Evolutionary conservation across 345 rosid genomes (phyloP).

Genomic region (Firmiana major): DNA sequence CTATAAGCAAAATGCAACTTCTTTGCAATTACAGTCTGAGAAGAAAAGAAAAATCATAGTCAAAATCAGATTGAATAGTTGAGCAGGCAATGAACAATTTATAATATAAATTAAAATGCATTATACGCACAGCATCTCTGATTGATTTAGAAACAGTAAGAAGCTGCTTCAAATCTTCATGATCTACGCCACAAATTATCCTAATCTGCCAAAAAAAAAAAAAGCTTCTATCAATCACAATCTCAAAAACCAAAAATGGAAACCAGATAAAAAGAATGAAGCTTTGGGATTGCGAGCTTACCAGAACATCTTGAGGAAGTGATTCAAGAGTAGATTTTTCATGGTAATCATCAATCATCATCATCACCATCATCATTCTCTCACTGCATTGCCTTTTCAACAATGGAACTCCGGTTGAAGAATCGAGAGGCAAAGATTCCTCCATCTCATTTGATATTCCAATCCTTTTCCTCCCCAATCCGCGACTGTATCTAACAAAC

Average conservation of each 20-base stretch:
- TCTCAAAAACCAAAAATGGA: constrained; percentile 8
- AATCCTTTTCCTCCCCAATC: constrained; percentile 75
- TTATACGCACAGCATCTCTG: constrained; percentile 65
- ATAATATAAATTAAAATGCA: not conserved
- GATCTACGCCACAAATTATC: constrained; percentile 68
- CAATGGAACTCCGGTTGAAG: constrained; percentile 23
- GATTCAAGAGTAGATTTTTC: constrained; percentile 51
- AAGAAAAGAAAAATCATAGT: not conserved
- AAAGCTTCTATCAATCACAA: not conserved
- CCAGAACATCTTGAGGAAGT: constrained; percentile 79
- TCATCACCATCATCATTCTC: not conserved
- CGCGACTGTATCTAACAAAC: constrained; percentile 43
- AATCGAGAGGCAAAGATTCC: constrained; percentile 14
- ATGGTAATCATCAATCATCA: constrained; percentile 5
- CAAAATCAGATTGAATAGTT: not conserved
- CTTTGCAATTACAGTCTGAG: constrained; percentile 62
- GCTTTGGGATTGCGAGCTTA: constrained; percentile 18
- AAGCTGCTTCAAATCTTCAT: constrained; percentile 68
- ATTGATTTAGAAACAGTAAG: constrained; percentile 58
- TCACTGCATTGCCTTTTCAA: constrained; percentile 58
- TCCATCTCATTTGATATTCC: constrained; percentile 32
- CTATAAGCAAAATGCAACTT: constrained; percentile 51
- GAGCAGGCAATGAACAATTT: not conserved
- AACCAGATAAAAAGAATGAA: not conserved
- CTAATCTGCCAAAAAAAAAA: constrained; percentile 39